Percentiles rank a stretch among this genome's conserved stretches.
phyloP scores from a whole-genome alignment of 2,329 filamentous ascomycete genomes.

The Colletotrichum tanaceti region DNA sequence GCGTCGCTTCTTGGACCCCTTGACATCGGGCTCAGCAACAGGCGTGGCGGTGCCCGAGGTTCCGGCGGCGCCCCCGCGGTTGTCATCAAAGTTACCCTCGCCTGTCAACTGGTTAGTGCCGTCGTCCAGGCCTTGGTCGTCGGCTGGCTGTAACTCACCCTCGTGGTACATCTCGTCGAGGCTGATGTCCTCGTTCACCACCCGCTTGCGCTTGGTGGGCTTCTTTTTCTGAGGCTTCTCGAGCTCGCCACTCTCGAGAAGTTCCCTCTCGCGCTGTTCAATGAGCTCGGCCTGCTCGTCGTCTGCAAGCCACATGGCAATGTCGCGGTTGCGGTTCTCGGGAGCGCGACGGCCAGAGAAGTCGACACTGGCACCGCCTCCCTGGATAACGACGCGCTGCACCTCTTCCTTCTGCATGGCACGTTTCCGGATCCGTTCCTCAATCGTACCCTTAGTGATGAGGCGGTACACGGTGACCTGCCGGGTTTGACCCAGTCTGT shows the following conservation, averaged over 20 bases:
- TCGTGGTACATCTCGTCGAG: conserved; percentile 99
- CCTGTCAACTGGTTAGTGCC: conserved; percentile 64
- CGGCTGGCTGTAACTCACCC: conserved; percentile 70
- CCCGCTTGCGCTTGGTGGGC: conserved; percentile 66
- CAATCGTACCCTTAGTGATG: conserved; percentile 95
- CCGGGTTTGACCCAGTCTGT: conserved; percentile 94
- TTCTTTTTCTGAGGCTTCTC: conserved; percentile 69
- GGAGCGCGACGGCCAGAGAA: conserved; percentile 90
- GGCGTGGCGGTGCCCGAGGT: conserved; percentile 86
- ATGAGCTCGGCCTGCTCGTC: conserved; percentile 96
- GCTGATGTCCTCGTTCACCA: conserved; percentile 66
- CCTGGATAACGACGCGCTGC: conserved; percentile 94
- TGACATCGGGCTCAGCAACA: conserved; percentile 63
- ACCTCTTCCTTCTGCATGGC: conserved; percentile 99
- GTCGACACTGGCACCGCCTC: conserved; percentile 90
- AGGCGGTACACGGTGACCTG: conserved; percentile 98
- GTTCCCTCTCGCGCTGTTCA: conserved; percentile 89
- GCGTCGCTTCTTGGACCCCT: conserved; percentile 64
- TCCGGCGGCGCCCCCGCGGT: conserved; percentile 57
- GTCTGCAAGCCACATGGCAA: conserved; percentile 98
- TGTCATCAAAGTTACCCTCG: conserved; percentile 96
- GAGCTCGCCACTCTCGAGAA: conserved; percentile 77
- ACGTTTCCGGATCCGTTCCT: conserved; percentile 96
- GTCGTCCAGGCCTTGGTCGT: not conserved
- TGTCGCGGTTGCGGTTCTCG: conserved; percentile 96